Conservation (phyloP, 352 stramenopile species). For the Pythium insidiosum region DNA sequence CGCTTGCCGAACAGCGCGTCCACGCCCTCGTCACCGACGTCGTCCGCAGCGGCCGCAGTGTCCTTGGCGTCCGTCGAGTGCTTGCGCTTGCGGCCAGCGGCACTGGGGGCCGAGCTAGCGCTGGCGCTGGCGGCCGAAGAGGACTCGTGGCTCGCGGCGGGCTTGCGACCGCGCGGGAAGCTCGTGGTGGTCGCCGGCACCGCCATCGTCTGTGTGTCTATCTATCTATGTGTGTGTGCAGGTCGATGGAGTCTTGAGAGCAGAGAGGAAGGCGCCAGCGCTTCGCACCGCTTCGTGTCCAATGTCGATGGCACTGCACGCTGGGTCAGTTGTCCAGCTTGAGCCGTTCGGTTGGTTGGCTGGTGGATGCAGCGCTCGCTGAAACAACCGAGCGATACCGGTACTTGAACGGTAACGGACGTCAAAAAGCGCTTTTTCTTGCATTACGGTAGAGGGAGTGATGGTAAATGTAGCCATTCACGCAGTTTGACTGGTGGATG, state of each 20-base stretch:
- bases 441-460: too few species aligned
- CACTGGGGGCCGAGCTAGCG: slow-evolving; percentile 10
- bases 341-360: too few species aligned
- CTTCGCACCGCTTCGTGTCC: slow-evolving; percentile 8
- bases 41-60: slow-evolving; percentile 13
- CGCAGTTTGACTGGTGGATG: too few species aligned
- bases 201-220: slow-evolving; percentile 33
- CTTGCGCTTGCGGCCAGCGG: slow-evolving; percentile 48
- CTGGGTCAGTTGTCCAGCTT: too few species aligned
- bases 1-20: slow-evolving; percentile 79
- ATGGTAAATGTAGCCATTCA: too few species aligned
- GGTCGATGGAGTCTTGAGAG: background rate
- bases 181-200: too few species aligned
- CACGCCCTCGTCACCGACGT: slow-evolving; percentile 21
- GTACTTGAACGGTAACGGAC: too few species aligned
- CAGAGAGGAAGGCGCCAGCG: too few species aligned
- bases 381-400: too few species aligned
- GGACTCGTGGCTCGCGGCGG: background rate
- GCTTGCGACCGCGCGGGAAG: slow-evolving; percentile 60
- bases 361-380: too few species aligned
- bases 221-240: slow-evolving; percentile 17
- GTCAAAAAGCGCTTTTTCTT: too few species aligned
- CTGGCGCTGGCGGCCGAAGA: slow-evolving; percentile 24
- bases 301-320: background rate
- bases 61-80: slow-evolving; percentile 11